These are phyloP conservation scores for Alternaria sp. DNA, from an alignment of 2,329 filamentous ascomycete species.

Conservation along the genomic window DNA sequence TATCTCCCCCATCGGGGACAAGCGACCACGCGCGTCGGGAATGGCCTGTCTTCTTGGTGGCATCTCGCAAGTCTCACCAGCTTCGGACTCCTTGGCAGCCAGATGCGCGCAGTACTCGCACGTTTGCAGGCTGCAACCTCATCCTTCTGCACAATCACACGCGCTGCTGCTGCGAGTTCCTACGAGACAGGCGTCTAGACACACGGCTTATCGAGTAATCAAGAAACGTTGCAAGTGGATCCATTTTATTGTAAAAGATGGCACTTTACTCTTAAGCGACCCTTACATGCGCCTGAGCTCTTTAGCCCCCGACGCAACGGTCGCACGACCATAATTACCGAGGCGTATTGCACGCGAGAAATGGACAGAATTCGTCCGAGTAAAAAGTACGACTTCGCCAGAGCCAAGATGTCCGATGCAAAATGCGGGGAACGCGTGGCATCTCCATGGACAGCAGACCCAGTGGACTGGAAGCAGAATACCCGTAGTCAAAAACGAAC, in stretches of 20 bases:
- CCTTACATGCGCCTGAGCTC: not conserved
- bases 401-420: not conserved
- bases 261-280: not conserved
- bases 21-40: not conserved
- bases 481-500: not conserved
- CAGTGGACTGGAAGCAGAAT: not conserved
- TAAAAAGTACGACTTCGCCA: not conserved
- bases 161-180: not conserved
- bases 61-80: not conserved
- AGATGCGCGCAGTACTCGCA: not conserved
- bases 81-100: constrained; percentile 5
- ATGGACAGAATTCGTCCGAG: not conserved
- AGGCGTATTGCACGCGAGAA: not conserved
- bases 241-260: not conserved
- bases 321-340: not conserved
- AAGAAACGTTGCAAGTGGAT: not conserved
- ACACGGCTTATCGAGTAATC: not conserved
- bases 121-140: not conserved
- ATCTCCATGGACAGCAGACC: not conserved
- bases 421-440: not conserved
- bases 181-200: not conserved
- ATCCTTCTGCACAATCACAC: not conserved
- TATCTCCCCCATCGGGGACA: not conserved
- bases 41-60: not conserved
- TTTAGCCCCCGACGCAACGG: not conserved